Evolutionary conservation across 495 filamentous ascomycete genomes (phyloP).

Genomic region (Letharia lupina): DNA sequence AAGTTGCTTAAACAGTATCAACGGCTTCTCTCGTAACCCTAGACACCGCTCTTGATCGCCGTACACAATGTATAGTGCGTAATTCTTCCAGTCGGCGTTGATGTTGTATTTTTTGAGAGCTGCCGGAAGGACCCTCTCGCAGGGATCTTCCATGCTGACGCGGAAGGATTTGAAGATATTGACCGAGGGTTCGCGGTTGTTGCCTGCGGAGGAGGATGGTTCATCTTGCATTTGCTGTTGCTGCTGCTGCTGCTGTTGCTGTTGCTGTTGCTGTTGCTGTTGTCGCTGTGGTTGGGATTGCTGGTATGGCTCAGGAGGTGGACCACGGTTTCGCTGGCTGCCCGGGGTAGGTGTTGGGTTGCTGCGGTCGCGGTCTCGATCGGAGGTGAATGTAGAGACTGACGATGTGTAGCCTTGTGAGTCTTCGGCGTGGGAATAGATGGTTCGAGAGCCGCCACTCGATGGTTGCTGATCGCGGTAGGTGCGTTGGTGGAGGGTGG

Average conservation of each 20-base stretch:
- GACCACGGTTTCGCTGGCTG: conserved; percentile 3
- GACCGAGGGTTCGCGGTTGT: conserved; percentile 46
- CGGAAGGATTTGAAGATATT: conserved; percentile 99
- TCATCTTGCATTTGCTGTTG: conserved; percentile 23
- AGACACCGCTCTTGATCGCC: conserved; percentile 94
- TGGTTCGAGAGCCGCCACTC: conserved; percentile 29
- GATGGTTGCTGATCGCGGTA: conserved; percentile 28
- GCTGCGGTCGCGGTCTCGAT: conserved; percentile 32
- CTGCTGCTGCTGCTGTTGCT: conserved; percentile 8
- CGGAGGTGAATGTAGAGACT: conserved; percentile 23
- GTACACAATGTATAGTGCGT: conserved; percentile 95
- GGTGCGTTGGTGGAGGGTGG: conserved; percentile 40
- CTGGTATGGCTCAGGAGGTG: conserved; percentile 10
- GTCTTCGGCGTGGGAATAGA: conserved; percentile 42
- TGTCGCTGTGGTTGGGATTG: conserved; percentile 7
- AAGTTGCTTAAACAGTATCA: conserved; percentile 94
- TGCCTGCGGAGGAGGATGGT: conserved; percentile 39
- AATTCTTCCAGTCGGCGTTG: conserved; percentile 91
- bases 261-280: background rate
- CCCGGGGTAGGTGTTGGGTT: conserved; percentile 35
- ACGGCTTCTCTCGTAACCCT: conserved; percentile 80
- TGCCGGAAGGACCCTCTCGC: conserved; percentile 91
- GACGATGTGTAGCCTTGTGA: conserved; percentile 27
- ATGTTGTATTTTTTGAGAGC: conserved; percentile 98
- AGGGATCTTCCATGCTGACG: conserved; percentile 95